Conservation (phyloP, 1,284 basidiomycete species). For the Melampsora americana region DNA sequence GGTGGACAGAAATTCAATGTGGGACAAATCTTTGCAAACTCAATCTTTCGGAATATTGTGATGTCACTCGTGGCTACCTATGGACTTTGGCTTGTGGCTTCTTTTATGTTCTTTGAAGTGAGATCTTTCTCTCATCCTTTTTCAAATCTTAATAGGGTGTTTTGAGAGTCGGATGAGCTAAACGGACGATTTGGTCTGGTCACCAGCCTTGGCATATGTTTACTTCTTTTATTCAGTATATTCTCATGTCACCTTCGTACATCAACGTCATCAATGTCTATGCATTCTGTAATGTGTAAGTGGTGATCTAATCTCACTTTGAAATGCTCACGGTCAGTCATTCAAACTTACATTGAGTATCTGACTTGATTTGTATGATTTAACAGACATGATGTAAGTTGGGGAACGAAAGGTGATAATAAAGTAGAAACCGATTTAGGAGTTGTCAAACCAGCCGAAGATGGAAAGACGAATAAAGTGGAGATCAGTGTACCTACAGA, state of each 20-base stretch:
- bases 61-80: constrained; percentile 83
- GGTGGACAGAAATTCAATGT: constrained; percentile 13
- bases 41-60: constrained; percentile 73
- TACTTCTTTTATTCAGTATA: constrained; percentile 90
- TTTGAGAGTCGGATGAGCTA: constrained; percentile 50
- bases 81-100: constrained; percentile 56
- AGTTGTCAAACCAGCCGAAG: constrained; percentile 65
- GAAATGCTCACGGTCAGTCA: neutral
- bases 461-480: constrained; percentile 83
- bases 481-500: constrained; percentile 75
- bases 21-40: constrained; percentile 55
- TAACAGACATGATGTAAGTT: neutral
- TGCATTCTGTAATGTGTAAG: constrained; percentile 67
- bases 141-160: neutral
- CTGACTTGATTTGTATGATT: constrained; percentile 58
- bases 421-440: constrained; percentile 77
- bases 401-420: constrained; percentile 95
- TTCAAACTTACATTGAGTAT: neutral
- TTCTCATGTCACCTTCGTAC: constrained; percentile 77
- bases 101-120: too few species aligned
- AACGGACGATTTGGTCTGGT: constrained; percentile 69
- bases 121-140: neutral
- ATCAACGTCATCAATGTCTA: constrained; percentile 69
- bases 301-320: constrained; percentile 52
- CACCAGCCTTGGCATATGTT: constrained; percentile 96